Percentiles rank a stretch among this genome's conserved stretches.
Conservation (phyloP, 2,329 filamentous ascomycete species). For the Gliomastix tumulicola region DNA sequence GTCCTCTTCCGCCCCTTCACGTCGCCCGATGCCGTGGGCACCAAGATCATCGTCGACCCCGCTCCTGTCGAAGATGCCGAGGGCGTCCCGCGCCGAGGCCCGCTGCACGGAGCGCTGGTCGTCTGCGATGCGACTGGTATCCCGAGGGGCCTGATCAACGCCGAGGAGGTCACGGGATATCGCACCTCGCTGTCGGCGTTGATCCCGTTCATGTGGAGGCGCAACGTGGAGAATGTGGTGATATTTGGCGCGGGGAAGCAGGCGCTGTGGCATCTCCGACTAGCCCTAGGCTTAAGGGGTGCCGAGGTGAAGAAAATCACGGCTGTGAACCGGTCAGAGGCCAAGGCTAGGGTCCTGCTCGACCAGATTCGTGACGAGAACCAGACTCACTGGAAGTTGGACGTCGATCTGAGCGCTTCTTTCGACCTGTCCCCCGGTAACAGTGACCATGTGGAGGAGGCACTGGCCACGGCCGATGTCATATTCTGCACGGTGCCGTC, state of each 20-base stretch:
- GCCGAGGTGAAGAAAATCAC: slow-evolving; percentile 15
- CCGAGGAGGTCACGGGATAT: slow-evolving; percentile 63
- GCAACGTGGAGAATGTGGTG: slow-evolving; percentile 13
- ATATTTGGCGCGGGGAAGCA: slow-evolving; percentile 13
- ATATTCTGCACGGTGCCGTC: slow-evolving; percentile 23
- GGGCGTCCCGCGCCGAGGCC: neutral
- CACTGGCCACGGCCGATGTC: slow-evolving; percentile 12
- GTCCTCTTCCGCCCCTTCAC: slow-evolving; percentile 16
- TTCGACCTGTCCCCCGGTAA: slow-evolving; percentile 7
- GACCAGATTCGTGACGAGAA: slow-evolving; percentile 7
- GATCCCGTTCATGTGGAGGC: slow-evolving; percentile 42
- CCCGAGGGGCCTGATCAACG: slow-evolving; percentile 58
- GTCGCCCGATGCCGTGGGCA: slow-evolving; percentile 9
- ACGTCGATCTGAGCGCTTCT: slow-evolving; percentile 3
- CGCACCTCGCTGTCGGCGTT: slow-evolving; percentile 59
- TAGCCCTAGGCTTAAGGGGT: slow-evolving; percentile 47
- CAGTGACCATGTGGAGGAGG: slow-evolving; percentile 8
- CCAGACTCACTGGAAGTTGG: slow-evolving; percentile 2
- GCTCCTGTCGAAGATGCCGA: neutral
- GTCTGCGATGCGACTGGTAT: slow-evolving; percentile 49
- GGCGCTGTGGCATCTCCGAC: slow-evolving; percentile 58
- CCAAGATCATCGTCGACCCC: slow-evolving; percentile 14
- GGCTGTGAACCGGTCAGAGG: slow-evolving; percentile 21
- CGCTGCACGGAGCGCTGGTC: slow-evolving; percentile 38
- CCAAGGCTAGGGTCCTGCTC: slow-evolving; percentile 12